Percentiles rank a stretch among this genome's conserved stretches.
These are phyloP conservation scores for Aspergillus bridgeri DNA, from an alignment of 495 filamentous ascomycete species.

Conservation along the genomic window DNA sequence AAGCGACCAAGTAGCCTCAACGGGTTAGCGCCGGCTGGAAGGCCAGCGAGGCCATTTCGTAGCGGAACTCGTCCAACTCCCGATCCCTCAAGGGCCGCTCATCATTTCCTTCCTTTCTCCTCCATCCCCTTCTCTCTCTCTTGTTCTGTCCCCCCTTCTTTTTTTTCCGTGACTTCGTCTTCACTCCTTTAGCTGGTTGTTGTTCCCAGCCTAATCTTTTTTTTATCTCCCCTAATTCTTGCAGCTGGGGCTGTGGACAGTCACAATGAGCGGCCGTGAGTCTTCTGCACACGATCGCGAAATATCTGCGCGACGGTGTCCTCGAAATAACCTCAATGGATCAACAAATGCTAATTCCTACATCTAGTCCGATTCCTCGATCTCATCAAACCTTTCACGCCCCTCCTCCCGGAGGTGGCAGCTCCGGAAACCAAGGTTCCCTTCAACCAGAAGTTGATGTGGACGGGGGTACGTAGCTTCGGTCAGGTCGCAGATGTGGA, in stretches of 20 bases:
- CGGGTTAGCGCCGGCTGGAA: slow-evolving; percentile 42
- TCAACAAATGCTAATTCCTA: slow-evolving; percentile 12
- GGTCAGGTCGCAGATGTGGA: slow-evolving; percentile 7
- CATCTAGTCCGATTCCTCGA: slow-evolving; percentile 94
- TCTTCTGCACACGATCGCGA: slow-evolving; percentile 39
- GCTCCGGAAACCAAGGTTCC: slow-evolving; percentile 93
- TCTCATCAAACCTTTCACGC: slow-evolving; percentile 98
- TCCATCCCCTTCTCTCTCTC: slow-evolving; percentile 29
- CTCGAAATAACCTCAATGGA: slow-evolving; percentile 28
- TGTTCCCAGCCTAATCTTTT: slow-evolving; percentile 47
- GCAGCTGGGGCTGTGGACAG: slow-evolving; percentile 34
- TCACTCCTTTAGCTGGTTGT: slow-evolving; percentile 53
- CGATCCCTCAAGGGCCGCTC: too few relatives aligned
- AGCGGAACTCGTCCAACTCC: slow-evolving; percentile 32
- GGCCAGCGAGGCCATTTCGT: slow-evolving; percentile 39
- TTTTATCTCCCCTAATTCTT: slow-evolving; percentile 13
- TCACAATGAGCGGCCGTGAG: slow-evolving; percentile 50
- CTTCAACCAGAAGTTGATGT: slow-evolving; percentile 99
- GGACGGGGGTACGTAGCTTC: slow-evolving; percentile 72
- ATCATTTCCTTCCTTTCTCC: slow-evolving; percentile 34
- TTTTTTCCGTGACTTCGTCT: slow-evolving; percentile 41
- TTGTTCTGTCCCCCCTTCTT: slow-evolving; percentile 31
- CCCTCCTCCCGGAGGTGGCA: slow-evolving; percentile 97
- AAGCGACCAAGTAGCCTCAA: slow-evolving; percentile 47
- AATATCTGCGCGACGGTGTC: slow-evolving; percentile 26